Evolutionary conservation across 108 stramenopile species (phyloP).

Genomic region (Schizochytrium sp.): DNA sequence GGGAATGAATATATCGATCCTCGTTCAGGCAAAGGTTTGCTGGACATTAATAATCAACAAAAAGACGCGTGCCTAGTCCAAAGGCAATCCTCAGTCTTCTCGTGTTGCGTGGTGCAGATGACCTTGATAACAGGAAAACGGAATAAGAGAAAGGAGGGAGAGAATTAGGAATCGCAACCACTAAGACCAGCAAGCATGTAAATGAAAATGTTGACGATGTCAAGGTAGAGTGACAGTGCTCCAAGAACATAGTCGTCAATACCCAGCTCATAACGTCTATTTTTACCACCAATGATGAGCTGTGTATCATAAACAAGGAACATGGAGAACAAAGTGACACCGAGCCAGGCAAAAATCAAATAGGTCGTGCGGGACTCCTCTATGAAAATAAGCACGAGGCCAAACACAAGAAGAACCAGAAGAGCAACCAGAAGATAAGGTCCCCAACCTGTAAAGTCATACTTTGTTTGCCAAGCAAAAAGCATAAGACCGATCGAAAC

Average conservation of each 20-base stretch:
- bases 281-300: slow-evolving; percentile 38
- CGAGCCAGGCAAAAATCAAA: slow-evolving; percentile 1
- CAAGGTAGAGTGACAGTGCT: neutral
- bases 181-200: neutral
- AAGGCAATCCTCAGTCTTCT: too few species aligned
- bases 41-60: too few species aligned
- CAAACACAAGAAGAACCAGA: neutral
- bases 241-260: slow-evolving; percentile 48
- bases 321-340: neutral
- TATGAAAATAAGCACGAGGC: slow-evolving; percentile 50
- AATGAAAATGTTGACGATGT: slow-evolving; percentile 34
- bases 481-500: neutral
- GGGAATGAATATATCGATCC: too few species aligned
- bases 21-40: too few species aligned
- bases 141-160: too few species aligned
- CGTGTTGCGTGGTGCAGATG: too few species aligned
- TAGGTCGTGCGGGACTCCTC: neutral
- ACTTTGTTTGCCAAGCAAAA: slow-evolving; percentile 10
- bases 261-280: slow-evolving; percentile 1
- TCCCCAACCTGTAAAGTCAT: slow-evolving; percentile 34
- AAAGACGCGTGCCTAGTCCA: too few species aligned
- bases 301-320: slow-evolving; percentile 39
- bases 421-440: slow-evolving; percentile 47
- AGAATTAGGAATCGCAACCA: too few species aligned
- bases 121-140: too few species aligned